These are phyloP conservation scores for Marsdenia floribunda DNA, from an alignment of 257 asterid genomes.

Conservation along the genomic window DNA sequence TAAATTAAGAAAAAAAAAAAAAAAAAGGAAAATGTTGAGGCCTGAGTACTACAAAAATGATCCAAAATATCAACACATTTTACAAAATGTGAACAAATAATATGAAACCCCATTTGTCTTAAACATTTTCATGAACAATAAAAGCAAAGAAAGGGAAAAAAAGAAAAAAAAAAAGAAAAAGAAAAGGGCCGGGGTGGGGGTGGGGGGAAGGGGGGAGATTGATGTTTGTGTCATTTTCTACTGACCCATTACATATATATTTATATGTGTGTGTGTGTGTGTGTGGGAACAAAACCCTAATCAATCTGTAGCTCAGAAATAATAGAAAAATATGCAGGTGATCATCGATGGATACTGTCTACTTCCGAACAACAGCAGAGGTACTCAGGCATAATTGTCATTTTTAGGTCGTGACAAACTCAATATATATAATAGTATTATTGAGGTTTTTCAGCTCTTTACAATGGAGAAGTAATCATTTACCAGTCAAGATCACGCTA, in stretches of 20 bases:
- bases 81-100: neutral
- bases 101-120: neutral
- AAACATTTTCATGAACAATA: too few species aligned
- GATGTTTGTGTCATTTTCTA: neutral
- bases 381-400: neutral
- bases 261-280: neutral
- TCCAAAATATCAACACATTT: too few species aligned
- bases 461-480: too few species aligned
- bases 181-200: too few species aligned
- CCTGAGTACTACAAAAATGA: too few species aligned
- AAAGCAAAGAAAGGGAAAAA: too few species aligned
- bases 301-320: neutral
- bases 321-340: neutral
- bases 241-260: neutral
- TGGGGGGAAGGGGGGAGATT: too few species aligned
- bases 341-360: neutral
- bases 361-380: neutral
- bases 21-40: too few species aligned
- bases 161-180: too few species aligned
- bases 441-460: neutral
- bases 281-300: neutral
- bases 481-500: neutral
- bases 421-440: neutral
- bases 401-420: slow-evolving; percentile 3
- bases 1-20: too few species aligned